Conservation (phyloP, 495 filamentous ascomycete genomes). For the Neurospora cerealis region DNA sequence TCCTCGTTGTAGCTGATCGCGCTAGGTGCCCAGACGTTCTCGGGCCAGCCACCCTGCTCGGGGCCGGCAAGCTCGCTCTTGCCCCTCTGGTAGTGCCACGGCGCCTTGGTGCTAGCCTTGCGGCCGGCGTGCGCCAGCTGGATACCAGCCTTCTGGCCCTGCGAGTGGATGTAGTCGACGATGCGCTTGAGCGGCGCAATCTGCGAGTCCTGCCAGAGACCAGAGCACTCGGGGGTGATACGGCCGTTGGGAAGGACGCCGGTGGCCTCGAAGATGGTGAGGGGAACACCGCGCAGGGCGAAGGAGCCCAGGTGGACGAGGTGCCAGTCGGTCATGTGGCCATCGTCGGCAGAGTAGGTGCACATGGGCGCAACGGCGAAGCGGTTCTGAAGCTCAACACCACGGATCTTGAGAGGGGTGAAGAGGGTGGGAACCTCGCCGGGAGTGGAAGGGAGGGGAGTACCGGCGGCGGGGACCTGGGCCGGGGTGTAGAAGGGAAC, state of each 20-base stretch:
- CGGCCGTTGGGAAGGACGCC: slow-evolving; percentile 57
- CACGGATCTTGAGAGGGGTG: slow-evolving; percentile 54
- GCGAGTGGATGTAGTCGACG: slow-evolving; percentile 50
- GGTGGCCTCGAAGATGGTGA: slow-evolving; percentile 62
- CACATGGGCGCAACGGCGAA: slow-evolving; percentile 55
- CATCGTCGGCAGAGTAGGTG: slow-evolving; percentile 58
- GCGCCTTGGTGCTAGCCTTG: slow-evolving; percentile 55
- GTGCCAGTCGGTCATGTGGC: slow-evolving; percentile 63
- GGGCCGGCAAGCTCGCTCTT: slow-evolving; percentile 33
- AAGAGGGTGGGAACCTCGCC: slow-evolving; percentile 51
- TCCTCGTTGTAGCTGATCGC: slow-evolving; percentile 37
- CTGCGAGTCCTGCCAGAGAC: slow-evolving; percentile 62
- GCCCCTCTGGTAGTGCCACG: slow-evolving; percentile 36
- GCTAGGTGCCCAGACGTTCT: slow-evolving; percentile 45
- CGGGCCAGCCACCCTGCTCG: slow-evolving; percentile 54
- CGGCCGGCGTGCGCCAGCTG: slow-evolving; percentile 69
- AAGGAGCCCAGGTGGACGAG: slow-evolving; percentile 53
- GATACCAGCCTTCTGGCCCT: slow-evolving; percentile 58
- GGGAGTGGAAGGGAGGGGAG: slow-evolving; percentile 29
- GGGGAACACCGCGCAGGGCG: slow-evolving; percentile 50
- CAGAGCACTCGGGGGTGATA: slow-evolving; percentile 59
- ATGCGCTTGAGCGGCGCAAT: slow-evolving; percentile 53
- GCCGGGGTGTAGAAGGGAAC: slow-evolving; percentile 50
- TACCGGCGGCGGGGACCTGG: slow-evolving; percentile 45
- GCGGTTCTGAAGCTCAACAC: slow-evolving; percentile 63